A percentile compares a stretch with the other conserved stretches of the same genome.
These are phyloP conservation scores for Leptographium galeiforme DNA, from an alignment of 2,329 filamentous ascomycete species.

Conservation along the genomic window DNA sequence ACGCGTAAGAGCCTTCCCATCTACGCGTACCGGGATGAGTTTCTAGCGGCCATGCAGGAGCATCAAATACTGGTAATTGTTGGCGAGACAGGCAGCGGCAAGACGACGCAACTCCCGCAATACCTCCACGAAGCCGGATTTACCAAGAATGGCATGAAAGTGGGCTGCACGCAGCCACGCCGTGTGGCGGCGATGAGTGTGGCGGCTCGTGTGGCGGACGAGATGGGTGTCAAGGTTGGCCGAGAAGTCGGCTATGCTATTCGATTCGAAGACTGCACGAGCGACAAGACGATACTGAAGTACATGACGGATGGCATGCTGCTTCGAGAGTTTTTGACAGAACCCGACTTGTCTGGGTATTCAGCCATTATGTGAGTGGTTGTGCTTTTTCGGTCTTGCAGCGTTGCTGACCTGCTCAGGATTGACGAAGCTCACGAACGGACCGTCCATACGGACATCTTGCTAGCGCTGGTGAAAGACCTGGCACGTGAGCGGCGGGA, in stretches of 20 bases:
- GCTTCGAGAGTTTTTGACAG: slow-evolving; percentile 76
- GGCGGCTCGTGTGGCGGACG: slow-evolving; percentile 87
- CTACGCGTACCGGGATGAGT: slow-evolving; percentile 72
- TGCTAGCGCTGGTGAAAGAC: slow-evolving; percentile 81
- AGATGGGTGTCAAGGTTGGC: slow-evolving; percentile 80
- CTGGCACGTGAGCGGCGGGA: slow-evolving; percentile 71
- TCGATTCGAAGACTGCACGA: slow-evolving; percentile 85
- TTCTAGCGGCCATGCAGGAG: slow-evolving; percentile 73
- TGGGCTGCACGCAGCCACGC: slow-evolving; percentile 88
- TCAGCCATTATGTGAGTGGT: slow-evolving; percentile 59
- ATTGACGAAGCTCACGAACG: slow-evolving; percentile 97
- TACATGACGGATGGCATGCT: slow-evolving; percentile 98
- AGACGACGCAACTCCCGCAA: slow-evolving; percentile 90
- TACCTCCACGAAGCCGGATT: slow-evolving; percentile 87
- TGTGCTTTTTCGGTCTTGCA: background rate
- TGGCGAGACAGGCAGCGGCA: slow-evolving; percentile 88
- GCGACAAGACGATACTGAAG: slow-evolving; percentile 81
- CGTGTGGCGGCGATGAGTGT: slow-evolving; percentile 96
- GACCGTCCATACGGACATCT: slow-evolving; percentile 79
- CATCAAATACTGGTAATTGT: slow-evolving; percentile 86
- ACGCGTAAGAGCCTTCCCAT: slow-evolving; percentile 84
- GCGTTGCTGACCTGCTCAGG: background rate
- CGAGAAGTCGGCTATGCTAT: slow-evolving; percentile 91
- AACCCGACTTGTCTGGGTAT: slow-evolving; percentile 71
- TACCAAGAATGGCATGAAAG: slow-evolving; percentile 69